Evolutionary conservation across 202 grass and related monocot genomes (phyloP).

Genomic region (Cymbopogon flexuosus): DNA sequence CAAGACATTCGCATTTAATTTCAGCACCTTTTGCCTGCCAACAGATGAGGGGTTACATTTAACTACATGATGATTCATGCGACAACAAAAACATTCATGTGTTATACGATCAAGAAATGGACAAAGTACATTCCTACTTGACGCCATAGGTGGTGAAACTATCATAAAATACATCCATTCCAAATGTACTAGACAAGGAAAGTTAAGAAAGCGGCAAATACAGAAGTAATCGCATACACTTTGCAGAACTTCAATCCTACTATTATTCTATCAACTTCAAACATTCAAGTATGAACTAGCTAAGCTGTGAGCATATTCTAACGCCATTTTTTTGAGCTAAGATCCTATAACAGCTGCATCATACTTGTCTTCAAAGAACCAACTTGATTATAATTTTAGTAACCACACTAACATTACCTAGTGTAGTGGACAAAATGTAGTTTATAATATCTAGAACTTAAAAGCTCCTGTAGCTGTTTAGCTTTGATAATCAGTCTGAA

Average conservation of each 20-base stretch:
- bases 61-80: background rate
- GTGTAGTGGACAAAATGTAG: background rate
- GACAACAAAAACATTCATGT: background rate
- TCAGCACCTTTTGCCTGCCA: constrained; percentile 83
- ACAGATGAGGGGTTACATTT: constrained; percentile 15
- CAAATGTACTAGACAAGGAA: background rate
- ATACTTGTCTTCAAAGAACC: background rate
- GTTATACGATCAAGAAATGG: background rate
- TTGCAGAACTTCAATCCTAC: background rate
- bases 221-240: background rate
- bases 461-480: background rate
- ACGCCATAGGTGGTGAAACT: background rate
- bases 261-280: background rate
- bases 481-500: background rate
- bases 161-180: background rate
- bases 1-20: constrained; percentile 91
- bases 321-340: background rate
- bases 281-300: background rate
- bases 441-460: background rate
- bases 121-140: background rate
- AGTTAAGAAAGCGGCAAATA: background rate
- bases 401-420: background rate
- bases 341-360: background rate
- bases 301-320: background rate
- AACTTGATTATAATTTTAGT: background rate